Evolutionary conservation across 2,329 filamentous ascomycete species (phyloP), one percentile per base, ranked within the genome.

Genomic region (Annulohypoxylon truncatum): DNA sequence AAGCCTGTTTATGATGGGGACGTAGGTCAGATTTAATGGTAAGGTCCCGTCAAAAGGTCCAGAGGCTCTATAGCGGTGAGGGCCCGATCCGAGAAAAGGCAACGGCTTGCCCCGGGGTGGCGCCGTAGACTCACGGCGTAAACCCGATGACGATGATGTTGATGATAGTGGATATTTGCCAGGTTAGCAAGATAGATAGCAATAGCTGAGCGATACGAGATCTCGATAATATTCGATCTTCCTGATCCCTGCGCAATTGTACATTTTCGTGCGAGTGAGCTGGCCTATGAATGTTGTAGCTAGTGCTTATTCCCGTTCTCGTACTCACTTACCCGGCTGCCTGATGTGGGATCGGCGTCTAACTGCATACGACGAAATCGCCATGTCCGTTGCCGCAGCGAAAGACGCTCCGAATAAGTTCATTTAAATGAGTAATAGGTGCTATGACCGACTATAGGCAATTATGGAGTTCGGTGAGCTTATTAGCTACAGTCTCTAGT

Each of bases 351-450:
- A 72, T 72, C 72, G 72, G 73, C 64, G 61, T 50, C 9, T 4
- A 52, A 59, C 35, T 64, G 57, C 42, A 56, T 61, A 60, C 51
- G 28, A 22, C 61, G 61, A 70, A 42, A 59, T 58, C n/a, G 26
- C 20, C 46, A 33, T 22, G 62, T 70, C 72, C 72, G 72, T 69
- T 70, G 69, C 71, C 72, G 72, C 71, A 67, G 67, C 53, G 61
- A 66, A 63, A 53, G 50, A 57, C 56, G 61, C 59, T 55, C 63
- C 56, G 65, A 68, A 51, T 28, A 54, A 54, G 62, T 55, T 61
- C 61, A 63, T 59, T 51, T 29, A 48, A 28, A 40, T 44, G 42
- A 51, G 24, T 52, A 24, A 53, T 35, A 47, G 42, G 20, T 38
- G 51, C 42, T 57, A 22, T 22, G n/a, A 28, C 8, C 5, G n/a